A percentile compares a stretch with the other conserved stretches of the same genome.
Evolutionary conservation across 441 rosid genomes (phyloP).

Genomic region (Syzygium syzygioides): DNA sequence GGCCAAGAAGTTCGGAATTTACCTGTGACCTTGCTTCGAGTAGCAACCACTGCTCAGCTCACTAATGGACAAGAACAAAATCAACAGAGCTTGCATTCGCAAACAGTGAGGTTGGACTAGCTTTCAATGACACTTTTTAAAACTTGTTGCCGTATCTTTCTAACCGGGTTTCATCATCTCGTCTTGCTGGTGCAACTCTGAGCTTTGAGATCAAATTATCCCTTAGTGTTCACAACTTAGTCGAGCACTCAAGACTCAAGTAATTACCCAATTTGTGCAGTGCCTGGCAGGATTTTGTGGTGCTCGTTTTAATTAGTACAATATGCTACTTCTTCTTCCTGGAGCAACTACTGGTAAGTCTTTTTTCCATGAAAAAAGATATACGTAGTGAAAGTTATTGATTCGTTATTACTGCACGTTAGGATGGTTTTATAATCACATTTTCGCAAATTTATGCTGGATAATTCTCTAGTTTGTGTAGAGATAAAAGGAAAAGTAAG

Average conservation of each 20-base stretch:
- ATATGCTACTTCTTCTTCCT: conserved; percentile 97
- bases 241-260: not conserved
- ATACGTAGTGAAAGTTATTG: not conserved
- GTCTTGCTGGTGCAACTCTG: not conserved
- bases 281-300: conserved; percentile 97
- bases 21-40: conserved; percentile 78
- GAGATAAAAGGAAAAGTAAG: not conserved
- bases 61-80: conserved; percentile 35
- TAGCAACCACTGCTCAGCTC: conserved; percentile 38
- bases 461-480: not conserved
- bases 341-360: conserved; percentile 87
- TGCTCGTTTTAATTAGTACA: conserved; percentile 84
- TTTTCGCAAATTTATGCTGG: not conserved
- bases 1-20: conserved; percentile 74
- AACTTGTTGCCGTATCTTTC: not conserved
- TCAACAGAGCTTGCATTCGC: conserved; percentile 36
- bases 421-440: not conserved
- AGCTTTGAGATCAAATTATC: not conserved
- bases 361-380: conserved; percentile 4
- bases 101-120: conserved; percentile 37
- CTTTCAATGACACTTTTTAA: not conserved
- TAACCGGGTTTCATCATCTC: not conserved
- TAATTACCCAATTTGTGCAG: conserved; percentile 33
- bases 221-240: not conserved
- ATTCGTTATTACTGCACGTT: not conserved